These are phyloP conservation scores for Allium sativum DNA, from an alignment of 106 monocot species.

Conservation along the genomic window DNA sequence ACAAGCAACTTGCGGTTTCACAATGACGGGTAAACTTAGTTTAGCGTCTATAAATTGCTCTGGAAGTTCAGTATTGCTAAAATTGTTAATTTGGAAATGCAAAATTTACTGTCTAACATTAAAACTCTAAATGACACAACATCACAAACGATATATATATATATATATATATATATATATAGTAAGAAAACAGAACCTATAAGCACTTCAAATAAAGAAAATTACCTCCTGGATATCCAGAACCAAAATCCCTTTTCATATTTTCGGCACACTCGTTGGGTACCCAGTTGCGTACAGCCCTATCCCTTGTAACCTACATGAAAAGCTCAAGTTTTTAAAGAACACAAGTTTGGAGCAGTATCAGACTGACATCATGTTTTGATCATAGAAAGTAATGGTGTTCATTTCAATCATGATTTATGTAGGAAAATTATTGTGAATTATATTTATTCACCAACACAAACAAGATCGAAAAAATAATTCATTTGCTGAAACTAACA, in stretches of 20 bases:
- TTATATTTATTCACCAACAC: too few relatives aligned
- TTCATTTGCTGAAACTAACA: too few relatives aligned
- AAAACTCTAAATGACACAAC: too few relatives aligned
- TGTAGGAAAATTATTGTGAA: too few relatives aligned
- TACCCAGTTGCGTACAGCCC: conserved; percentile 65
- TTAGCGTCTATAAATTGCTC: conserved; percentile 49
- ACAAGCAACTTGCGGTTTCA: conserved; percentile 97
- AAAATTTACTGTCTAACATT: conserved; percentile 4
- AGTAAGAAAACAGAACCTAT: conserved; percentile 20
- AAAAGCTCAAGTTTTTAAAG: not conserved
- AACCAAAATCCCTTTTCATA: conserved; percentile 70
- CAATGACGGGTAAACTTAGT: conserved; percentile 72
- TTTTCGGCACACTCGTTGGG: conserved; percentile 60
- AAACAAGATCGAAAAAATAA: too few relatives aligned
- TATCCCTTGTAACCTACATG: conserved; percentile 58
- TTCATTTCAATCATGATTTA: too few relatives aligned
- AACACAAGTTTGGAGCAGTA: too few relatives aligned
- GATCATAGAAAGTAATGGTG: too few relatives aligned
- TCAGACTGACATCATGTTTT: too few relatives aligned
- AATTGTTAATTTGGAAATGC: conserved; percentile 55
- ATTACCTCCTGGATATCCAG: conserved; percentile 78
- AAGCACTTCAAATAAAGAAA: conserved; percentile 20
- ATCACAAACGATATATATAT: not conserved
- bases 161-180: not conserved
- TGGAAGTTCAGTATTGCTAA: conserved; percentile 26